These are phyloP conservation scores for Parietichytrium sp. DNA, from an alignment of 108 stramenopile species.

Conservation along the genomic window DNA sequence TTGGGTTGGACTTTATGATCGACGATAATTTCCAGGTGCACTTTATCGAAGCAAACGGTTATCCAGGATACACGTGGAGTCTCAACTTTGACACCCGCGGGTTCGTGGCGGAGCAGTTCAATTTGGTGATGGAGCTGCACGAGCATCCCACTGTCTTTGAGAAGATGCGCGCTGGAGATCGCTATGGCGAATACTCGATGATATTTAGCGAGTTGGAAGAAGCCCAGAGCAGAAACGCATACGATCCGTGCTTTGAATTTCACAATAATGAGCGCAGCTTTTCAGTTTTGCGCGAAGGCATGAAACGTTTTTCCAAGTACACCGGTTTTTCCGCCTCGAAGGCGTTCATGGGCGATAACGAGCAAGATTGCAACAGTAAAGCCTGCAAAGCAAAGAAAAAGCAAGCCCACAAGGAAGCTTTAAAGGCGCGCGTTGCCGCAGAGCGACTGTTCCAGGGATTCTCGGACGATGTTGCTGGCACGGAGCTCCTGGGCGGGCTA, in stretches of 20 bases:
- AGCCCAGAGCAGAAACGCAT: neutral
- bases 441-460: slow-evolving; percentile 21
- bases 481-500: slow-evolving; percentile 37
- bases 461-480: neutral
- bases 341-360: neutral
- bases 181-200: slow-evolving; percentile 5
- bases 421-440: neutral
- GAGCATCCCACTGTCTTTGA: slow-evolving; percentile 30
- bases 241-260: slow-evolving; percentile 32
- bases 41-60: slow-evolving; percentile 39
- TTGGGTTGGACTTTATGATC: slow-evolving; percentile 31
- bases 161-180: slow-evolving; percentile 34
- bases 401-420: slow-evolving; percentile 7
- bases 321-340: slow-evolving; percentile 28
- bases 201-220: slow-evolving; percentile 38
- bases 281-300: neutral
- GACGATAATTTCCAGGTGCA: slow-evolving; percentile 35
- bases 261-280: neutral
- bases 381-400: slow-evolving; percentile 11
- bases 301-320: slow-evolving; percentile 23
- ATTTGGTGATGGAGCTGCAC: slow-evolving; percentile 4
- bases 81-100: slow-evolving; percentile 33
- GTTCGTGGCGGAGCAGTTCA: slow-evolving; percentile 20
- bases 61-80: slow-evolving; percentile 37
- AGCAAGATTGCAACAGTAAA: neutral